A percentile compares a stretch with the other conserved stretches of the same genome.
Conservation (phyloP, 179 eudicot genomes). For the Carnegiea gigantea region DNA sequence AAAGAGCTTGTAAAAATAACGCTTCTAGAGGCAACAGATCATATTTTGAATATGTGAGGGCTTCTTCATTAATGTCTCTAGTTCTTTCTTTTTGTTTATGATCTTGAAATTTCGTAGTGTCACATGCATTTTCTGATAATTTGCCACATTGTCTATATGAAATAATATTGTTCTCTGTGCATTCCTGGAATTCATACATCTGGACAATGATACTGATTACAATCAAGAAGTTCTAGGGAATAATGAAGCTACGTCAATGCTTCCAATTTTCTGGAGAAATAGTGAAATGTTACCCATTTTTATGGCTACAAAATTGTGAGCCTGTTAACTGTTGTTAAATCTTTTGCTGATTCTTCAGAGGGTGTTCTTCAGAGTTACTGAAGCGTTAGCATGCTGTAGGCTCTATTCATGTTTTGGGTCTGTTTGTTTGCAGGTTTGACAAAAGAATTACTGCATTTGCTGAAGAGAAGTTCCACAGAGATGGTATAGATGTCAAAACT, state of each 20-base stretch:
- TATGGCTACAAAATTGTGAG: neutral
- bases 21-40: constrained; percentile 88
- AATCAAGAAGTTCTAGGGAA: neutral
- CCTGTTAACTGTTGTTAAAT: neutral
- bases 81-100: neutral
- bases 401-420: neutral
- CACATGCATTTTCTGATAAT: neutral
- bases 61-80: neutral
- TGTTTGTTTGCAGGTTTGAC: constrained; percentile 68
- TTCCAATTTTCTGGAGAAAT: neutral
- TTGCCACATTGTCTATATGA: neutral
- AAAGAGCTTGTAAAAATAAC: constrained; percentile 78
- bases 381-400: neutral
- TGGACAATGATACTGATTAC: neutral
- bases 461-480: constrained; percentile 83
- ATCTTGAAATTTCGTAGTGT: neutral
- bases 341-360: neutral
- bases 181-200: neutral
- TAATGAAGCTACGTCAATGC: neutral
- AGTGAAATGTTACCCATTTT: neutral
- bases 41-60: constrained; percentile 85
- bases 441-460: constrained; percentile 92
- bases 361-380: neutral
- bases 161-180: neutral
- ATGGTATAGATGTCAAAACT: constrained; percentile 80